Base-by-base conservation (phyloP, 116 monocot genomes). In the Papilionanthe hybrid region DNA sequence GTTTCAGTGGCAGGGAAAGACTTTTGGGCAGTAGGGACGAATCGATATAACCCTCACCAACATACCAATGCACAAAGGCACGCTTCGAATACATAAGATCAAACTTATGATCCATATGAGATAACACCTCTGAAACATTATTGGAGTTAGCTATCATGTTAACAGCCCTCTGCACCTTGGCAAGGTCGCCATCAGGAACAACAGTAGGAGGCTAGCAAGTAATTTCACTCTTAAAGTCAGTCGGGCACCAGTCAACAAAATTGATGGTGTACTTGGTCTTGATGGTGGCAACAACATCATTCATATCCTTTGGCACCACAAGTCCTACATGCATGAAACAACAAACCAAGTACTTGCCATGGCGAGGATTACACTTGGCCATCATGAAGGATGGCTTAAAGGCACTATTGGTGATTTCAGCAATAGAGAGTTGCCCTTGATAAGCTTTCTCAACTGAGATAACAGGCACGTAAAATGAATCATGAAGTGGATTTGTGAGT, bases 171-270 rank as follows among this genome's bases (percentile, higher is more conserved):
- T 82, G 80, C 45, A 89, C 89, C 81, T 86, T 85, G 8, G 89
- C 89, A 2, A 89, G 57, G 69, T 89, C 89, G 1, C 89, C 89
- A 25, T 86, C 89, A 1, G 89, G 86, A 18, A 88, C 88, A 44
- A 88, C 88, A 0, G 88, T 85, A 4, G 88, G 88, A 5, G 88
- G 82, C 44, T 85, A 82, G 47, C 85, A 88, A 78, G 85, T 88
- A 56, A 88, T 88, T 57, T 85, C 88, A 57, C 88, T 86, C 79
- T 89, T 89, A 84, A 89, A 89, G 30, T 86, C 89, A 49, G 89
- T 89, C 13, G 89, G 89, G 19, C 89, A 89, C 89, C 89, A 89
- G 28, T 89, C 89, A 13, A 89, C 89, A 82, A 89, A 89, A 66
- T 89, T 86, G 44, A 89, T 77, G 4, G 86, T 83, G 76, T 83